phyloP scores from a whole-genome alignment of 768 basidiomycete genomes.

The Paxillus ammoniavirescens region DNA sequence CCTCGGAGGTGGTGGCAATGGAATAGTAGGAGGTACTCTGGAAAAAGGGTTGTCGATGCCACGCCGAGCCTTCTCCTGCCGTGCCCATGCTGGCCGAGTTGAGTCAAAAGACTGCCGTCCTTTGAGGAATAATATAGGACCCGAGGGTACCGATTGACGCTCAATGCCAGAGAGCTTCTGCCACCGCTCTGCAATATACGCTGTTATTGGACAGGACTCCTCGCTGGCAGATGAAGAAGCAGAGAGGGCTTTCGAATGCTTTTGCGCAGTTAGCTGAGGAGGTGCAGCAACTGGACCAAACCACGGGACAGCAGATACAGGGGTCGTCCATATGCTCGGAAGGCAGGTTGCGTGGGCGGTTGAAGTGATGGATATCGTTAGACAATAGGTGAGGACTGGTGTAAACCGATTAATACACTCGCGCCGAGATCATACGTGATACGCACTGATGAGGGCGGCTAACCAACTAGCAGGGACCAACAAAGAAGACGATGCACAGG shows the following conservation, averaged over 20 bases:
- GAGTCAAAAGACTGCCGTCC: slow-evolving; percentile 21
- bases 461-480: slow-evolving; percentile 51
- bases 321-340: slow-evolving; percentile 51
- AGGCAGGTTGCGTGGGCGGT: slow-evolving; percentile 43
- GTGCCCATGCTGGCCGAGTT: slow-evolving; percentile 50
- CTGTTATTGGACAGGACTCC: slow-evolving; percentile 22
- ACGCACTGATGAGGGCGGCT: slow-evolving; percentile 45
- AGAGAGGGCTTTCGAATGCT: slow-evolving; percentile 7
- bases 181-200: slow-evolving; percentile 32
- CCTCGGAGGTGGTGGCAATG: slow-evolving; percentile 33
- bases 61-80: slow-evolving; percentile 40
- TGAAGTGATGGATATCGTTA: slow-evolving; percentile 47
- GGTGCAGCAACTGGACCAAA: slow-evolving; percentile 34
- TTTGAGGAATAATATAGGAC: slow-evolving; percentile 17
- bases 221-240: slow-evolving; percentile 9
- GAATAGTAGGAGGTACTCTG: slow-evolving; percentile 22
- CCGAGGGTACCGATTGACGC: slow-evolving; percentile 13
- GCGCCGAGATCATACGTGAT: neutral
- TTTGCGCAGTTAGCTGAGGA: slow-evolving; percentile 8
- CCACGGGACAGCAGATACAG: slow-evolving; percentile 58
- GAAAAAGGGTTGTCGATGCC: slow-evolving; percentile 59
- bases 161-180: slow-evolving; percentile 26
- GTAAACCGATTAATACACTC: slow-evolving; percentile 1
- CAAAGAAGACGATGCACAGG: slow-evolving; percentile 48
- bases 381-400: slow-evolving; percentile 53